Base-by-base conservation (phyloP, 2,329 filamentous ascomycete species). In the Myriosclerotinia curreyana region DNA sequence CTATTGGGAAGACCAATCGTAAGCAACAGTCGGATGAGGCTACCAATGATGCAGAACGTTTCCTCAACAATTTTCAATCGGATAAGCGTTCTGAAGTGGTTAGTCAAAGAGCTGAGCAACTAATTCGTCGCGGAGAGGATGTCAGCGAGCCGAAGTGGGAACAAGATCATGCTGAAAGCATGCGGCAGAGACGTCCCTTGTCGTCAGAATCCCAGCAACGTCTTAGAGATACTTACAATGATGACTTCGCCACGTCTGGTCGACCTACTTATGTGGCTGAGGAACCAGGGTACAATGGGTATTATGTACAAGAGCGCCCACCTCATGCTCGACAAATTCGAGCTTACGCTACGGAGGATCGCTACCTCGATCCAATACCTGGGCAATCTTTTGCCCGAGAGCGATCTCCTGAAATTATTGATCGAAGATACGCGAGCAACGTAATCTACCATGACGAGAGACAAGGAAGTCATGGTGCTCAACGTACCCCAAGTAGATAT, bases 1-100 rank as follows among this genome's bases (percentile, higher is more conserved):
- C 65, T 9, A 58, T 63, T 17, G 63, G 60, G 49, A 66, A 65
- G 8, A 38, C 48, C 44, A 62, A 56, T 50, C 52, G 60, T 31
- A 44, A 48, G 14, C 56, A 52, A 20, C 58, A 66, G 22, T 64
- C 69, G 7, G 66, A 69, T 20, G 74, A 76, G 62, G 71, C 73
- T 40, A 69, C 71, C 49, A 74, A 69, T 54, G 76, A 72, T n/a
- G 75, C 76, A 14, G 76, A 78, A 54, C 71, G 73, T 20, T 79
- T 78, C 55, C 69, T 78, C 17, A 73, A 74, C 56, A 72, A 70
- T n/a, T 75, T 77, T 31, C 66, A 69, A 20, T 71, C 76, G 25
- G 72, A 63, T 11, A 66, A 54, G 28, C 54, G 36, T 48, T 17
- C 42, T 12, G 60, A 54, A 48, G 20, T 38, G 9, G 25, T 25